Percentiles rank a stretch among this genome's conserved stretches.
Evolutionary conservation across 495 filamentous ascomycete species (phyloP).

Genomic region (Hypoxylon intermedium): DNA sequence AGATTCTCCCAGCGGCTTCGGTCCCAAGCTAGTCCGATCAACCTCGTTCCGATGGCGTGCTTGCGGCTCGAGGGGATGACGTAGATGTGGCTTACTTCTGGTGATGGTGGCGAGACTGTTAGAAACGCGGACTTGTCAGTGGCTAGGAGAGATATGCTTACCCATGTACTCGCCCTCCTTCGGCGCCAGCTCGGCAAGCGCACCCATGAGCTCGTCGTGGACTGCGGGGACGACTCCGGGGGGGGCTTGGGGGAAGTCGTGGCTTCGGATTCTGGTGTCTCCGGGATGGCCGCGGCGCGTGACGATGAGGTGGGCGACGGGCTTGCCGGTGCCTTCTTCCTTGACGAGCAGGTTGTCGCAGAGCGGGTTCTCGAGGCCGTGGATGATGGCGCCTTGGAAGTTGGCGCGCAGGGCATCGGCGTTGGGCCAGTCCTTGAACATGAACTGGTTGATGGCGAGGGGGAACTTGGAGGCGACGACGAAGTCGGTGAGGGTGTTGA

Average conservation of each 20-base stretch:
- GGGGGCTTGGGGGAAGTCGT: not conserved
- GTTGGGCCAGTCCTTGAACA: constrained; percentile 44
- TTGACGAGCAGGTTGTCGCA: constrained; percentile 11
- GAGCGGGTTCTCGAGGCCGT: constrained; percentile 5
- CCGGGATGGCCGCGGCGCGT: not conserved
- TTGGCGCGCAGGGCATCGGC: constrained; percentile 23
- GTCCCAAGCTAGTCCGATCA: constrained; percentile 1
- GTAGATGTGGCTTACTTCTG: constrained; percentile 22
- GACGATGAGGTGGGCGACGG: constrained; percentile 15
- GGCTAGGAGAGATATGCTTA: not conserved
- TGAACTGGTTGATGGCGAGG: constrained; percentile 45
- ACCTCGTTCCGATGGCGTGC: constrained; percentile 8
- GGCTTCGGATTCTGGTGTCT: not conserved
- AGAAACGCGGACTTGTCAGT: too few relatives aligned
- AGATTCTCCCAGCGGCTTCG: not conserved
- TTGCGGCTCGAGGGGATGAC: constrained; percentile 14
- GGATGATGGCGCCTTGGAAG: constrained; percentile 28
- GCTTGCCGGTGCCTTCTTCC: not conserved
- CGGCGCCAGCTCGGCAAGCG: not conserved
- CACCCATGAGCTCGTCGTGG: not conserved
- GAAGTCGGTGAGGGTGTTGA: constrained; percentile 29
- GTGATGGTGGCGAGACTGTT: not conserved
- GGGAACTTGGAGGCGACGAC: constrained; percentile 41
- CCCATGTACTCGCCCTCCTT: constrained; percentile 9
- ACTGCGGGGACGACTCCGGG: constrained; percentile 9